These are phyloP conservation scores for Daedaleopsis sinensis DNA, from an alignment of 768 basidiomycete species.

Conservation along the genomic window DNA sequence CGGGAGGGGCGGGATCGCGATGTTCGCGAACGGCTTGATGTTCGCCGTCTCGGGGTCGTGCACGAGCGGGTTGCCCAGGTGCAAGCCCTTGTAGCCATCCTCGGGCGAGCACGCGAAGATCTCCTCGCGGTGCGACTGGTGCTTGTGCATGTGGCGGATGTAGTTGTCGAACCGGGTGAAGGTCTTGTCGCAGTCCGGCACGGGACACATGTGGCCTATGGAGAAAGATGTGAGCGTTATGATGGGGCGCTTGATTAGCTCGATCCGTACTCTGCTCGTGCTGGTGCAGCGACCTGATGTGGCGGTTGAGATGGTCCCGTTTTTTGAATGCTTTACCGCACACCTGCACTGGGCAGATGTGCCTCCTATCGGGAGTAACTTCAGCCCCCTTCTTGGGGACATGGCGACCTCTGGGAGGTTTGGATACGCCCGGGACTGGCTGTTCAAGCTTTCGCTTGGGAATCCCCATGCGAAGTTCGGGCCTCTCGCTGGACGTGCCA, in stretches of 20 bases:
- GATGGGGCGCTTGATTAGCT: not conserved
- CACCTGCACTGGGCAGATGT: constrained; percentile 66
- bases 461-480: not conserved
- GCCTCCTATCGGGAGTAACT: constrained; percentile 42
- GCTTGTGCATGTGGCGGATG: constrained; percentile 71
- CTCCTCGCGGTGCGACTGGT: constrained; percentile 33
- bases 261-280: constrained; percentile 73
- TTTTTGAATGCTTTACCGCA: constrained; percentile 83
- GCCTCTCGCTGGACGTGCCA: not conserved
- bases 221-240: not conserved
- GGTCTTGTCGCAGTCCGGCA: constrained; percentile 64
- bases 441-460: not conserved
- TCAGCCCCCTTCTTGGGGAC: constrained; percentile 43
- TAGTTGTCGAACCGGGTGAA: constrained; percentile 82
- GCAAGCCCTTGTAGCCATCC: constrained; percentile 20
- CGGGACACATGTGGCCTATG: constrained; percentile 59
- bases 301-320: constrained; percentile 81
- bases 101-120: constrained; percentile 21
- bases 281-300: constrained; percentile 79
- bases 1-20: constrained; percentile 2
- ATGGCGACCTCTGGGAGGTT: constrained; percentile 50
- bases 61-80: constrained; percentile 8
- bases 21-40: constrained; percentile 9
- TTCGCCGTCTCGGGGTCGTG: not conserved
- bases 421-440: constrained; percentile 51